These are phyloP conservation scores for Ceratobasidium sp. DNA, from an alignment of 1,284 basidiomycete species.

Conservation along the genomic window DNA sequence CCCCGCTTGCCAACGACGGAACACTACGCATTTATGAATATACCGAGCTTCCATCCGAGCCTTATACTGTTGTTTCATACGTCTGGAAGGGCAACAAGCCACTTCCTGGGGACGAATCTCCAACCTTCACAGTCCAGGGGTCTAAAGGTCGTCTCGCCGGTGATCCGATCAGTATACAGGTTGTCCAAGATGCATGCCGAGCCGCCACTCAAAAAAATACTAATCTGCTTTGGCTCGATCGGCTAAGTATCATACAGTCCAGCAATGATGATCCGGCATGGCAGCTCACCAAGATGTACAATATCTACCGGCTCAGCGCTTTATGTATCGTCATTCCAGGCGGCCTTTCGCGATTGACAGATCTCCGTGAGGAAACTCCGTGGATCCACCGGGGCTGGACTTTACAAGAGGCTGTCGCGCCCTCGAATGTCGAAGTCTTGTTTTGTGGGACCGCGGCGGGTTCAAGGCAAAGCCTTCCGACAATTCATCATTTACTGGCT, in stretches of 20 bases:
- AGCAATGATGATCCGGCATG: constrained; percentile 1
- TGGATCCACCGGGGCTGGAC: constrained; percentile 33
- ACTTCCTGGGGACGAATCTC: neutral
- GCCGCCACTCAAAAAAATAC: neutral
- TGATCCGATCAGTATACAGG: constrained; percentile 9
- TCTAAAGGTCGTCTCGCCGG: neutral
- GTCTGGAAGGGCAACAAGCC: neutral
- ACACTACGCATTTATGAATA: constrained; percentile 5
- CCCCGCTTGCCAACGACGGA: neutral
- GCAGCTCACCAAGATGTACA: constrained; percentile 20
- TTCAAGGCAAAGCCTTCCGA: neutral
- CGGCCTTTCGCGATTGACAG: neutral
- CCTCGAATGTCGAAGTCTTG: constrained; percentile 3
- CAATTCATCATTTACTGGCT: neutral
- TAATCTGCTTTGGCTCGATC: constrained; percentile 25
- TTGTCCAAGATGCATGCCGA: neutral
- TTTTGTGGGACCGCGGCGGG: constrained; percentile 11
- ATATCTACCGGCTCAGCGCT: neutral
- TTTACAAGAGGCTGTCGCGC: constrained; percentile 21
- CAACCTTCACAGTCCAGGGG: neutral
- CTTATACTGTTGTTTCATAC: constrained; percentile 9
- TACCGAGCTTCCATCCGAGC: neutral
- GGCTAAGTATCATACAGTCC: constrained; percentile 4
- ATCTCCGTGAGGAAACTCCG: constrained; percentile 11
- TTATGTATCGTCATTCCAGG: constrained; percentile 13